Evolutionary conservation across 352 stramenopile species (phyloP), one percentile per base, ranked within the genome.

Genomic region (Phytophthora niederhauseri): DNA sequence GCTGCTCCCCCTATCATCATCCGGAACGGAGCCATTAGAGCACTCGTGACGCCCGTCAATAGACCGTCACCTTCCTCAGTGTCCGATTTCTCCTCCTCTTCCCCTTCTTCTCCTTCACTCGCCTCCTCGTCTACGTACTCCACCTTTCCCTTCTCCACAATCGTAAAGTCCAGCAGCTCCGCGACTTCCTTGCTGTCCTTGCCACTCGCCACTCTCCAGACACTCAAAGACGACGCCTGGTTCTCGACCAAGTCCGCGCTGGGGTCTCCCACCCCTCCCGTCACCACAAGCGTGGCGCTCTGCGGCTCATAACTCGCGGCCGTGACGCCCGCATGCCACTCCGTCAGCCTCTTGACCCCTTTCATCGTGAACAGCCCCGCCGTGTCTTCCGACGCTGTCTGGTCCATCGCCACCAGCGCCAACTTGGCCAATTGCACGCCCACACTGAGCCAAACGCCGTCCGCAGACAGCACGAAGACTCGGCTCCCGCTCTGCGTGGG

Each of bases 151-250:
- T 77, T 81, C 14, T 90, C 31, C 1, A 92, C 68, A 70, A 94
- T 90, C 15, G 84, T 91, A 56, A 79, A 90, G 54, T 94, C 85
- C 24, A 92, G 61, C 38, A 94, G 43, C 36, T 92, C 84, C 1
- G 70, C 71, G 34, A 78, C 67, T 17, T 88, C 75, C 52, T 81
- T 82, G 28, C 57, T 68, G 3, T 72, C 71, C 14, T 77, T 68
- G 4, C 62, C 56, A 4, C 64, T 66, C 8, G 34, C 20, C 19
- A 94, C 59, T 51, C 72, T 77, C 85, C 85, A 94, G 15, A 91
- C 82, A 58, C 78, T 92, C 28, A 94, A 48, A 3, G 85, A 91
- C 1, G 84, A 92, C 20, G 80, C 82, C 41, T 77, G 66, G 3
- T 77, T 72, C 28, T 74, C 28, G 0, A 85, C 30, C 11, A 94